Evolutionary conservation across 2,329 filamentous ascomycete genomes (phyloP).

Genomic region (Aureobasidium sp.): DNA sequence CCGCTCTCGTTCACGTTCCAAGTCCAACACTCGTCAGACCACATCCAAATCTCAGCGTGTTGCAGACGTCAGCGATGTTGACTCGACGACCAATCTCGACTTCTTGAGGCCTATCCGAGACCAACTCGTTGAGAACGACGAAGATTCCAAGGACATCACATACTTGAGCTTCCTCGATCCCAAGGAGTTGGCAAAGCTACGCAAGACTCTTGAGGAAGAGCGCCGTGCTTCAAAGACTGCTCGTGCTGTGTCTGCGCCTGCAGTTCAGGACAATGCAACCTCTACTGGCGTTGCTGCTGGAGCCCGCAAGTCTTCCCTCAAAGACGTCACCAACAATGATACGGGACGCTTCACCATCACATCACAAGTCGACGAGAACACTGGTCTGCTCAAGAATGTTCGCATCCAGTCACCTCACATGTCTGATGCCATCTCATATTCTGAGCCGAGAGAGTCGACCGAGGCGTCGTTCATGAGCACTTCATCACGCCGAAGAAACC

Average conservation of each 20-base stretch:
- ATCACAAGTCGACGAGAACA: constrained; percentile 22
- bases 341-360: constrained; percentile 28
- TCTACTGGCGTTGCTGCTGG: constrained; percentile 31
- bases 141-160: constrained; percentile 38
- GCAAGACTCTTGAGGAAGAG: constrained; percentile 51
- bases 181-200: constrained; percentile 46
- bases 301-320: constrained; percentile 51
- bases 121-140: constrained; percentile 21
- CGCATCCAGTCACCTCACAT: constrained; percentile 32
- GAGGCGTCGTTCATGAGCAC: constrained; percentile 44
- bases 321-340: constrained; percentile 39
- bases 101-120: constrained; percentile 16
- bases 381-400: constrained; percentile 27
- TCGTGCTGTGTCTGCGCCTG: constrained; percentile 26
- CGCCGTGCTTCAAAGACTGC: constrained; percentile 36
- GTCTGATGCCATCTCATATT: constrained; percentile 24
- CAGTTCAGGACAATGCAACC: constrained; percentile 33
- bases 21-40: constrained; percentile 19
- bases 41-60: not conserved
- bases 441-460: constrained; percentile 27
- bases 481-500: constrained; percentile 42
- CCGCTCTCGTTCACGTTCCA: constrained; percentile 20
- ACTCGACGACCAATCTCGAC: constrained; percentile 22
- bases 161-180: constrained; percentile 50
- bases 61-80: constrained; percentile 21